Evolutionary conservation across 2,329 filamentous ascomycete genomes (phyloP).

Genomic region (Cladosporium halotolerans): DNA sequence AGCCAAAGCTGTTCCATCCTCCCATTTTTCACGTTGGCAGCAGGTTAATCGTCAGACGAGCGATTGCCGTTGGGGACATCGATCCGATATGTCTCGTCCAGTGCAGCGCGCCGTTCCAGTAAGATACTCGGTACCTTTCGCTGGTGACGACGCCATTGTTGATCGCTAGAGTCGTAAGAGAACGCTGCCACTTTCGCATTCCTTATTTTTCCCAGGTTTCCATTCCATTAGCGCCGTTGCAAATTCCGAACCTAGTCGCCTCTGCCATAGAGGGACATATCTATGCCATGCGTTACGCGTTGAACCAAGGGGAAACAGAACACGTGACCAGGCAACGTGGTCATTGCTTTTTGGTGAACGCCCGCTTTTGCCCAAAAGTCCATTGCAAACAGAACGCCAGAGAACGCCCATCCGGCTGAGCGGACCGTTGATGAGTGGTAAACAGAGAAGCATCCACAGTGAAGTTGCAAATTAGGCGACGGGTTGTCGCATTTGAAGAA

Average conservation of each 20-base stretch:
- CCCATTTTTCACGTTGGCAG: not conserved
- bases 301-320: not conserved
- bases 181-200: not conserved
- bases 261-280: not conserved
- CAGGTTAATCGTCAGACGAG: too few species aligned
- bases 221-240: not conserved
- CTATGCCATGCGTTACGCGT: not conserved
- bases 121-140: too few species aligned
- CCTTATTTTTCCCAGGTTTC: not conserved
- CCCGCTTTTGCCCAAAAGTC: not conserved
- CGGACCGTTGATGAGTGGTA: not conserved
- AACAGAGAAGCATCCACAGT: not conserved
- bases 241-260: not conserved
- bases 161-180: too few species aligned
- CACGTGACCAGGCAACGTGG: not conserved
- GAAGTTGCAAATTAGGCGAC: conserved; percentile 3
- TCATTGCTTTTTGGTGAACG: conserved; percentile 5
- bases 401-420: not conserved
- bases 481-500: not conserved
- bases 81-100: too few species aligned
- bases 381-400: conserved; percentile 1
- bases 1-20: not conserved
- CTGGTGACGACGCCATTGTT: too few species aligned
- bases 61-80: too few species aligned
- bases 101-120: too few species aligned